Evolutionary conservation across 768 basidiomycete species (phyloP).

Genomic region (Pulveroboletus sp.): DNA sequence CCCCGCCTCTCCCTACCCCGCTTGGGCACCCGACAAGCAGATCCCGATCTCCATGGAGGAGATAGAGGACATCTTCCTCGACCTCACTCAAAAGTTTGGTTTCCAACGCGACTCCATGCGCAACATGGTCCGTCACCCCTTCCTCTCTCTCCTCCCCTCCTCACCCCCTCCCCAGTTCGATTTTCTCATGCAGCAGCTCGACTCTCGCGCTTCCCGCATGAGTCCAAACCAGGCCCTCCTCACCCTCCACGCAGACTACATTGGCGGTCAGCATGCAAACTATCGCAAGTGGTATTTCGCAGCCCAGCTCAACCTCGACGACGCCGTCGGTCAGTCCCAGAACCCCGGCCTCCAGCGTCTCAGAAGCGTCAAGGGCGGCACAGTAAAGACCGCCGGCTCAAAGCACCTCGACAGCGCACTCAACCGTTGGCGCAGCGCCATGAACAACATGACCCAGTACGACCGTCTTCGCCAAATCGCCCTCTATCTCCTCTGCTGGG

Average conservation of each 20-base stretch:
- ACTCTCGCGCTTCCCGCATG: slow-evolving; percentile 98
- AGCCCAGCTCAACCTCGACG: slow-evolving; percentile 97
- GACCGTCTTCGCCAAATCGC: slow-evolving; percentile 96
- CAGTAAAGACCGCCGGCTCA: slow-evolving; percentile 46
- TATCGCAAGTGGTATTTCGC: slow-evolving; percentile 99
- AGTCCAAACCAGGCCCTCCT: slow-evolving; percentile 92
- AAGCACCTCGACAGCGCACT: slow-evolving; percentile 93
- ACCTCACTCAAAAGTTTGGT: slow-evolving; percentile 97
- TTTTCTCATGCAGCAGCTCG: slow-evolving; percentile 96
- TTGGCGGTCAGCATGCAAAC: slow-evolving; percentile 97
- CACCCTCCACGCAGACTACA: slow-evolving; percentile 97
- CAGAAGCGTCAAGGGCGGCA: slow-evolving; percentile 68
- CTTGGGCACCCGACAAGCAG: slow-evolving; percentile 89
- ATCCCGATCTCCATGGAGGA: slow-evolving; percentile 97
- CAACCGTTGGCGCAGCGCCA: slow-evolving; percentile 94
- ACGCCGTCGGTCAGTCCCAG: slow-evolving; percentile 92
- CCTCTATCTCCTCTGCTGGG: slow-evolving; percentile 96
- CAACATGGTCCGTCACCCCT: slow-evolving; percentile 65
- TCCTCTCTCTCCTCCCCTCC: neutral
- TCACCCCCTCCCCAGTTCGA: slow-evolving; percentile 63
- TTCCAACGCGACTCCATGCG: slow-evolving; percentile 96
- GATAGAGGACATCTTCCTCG: slow-evolving; percentile 98
- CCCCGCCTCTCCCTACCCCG: slow-evolving; percentile 80
- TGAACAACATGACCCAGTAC: slow-evolving; percentile 99
- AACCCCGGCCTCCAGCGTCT: slow-evolving; percentile 91